Conservation (phyloP, 176 grass and related monocot species). For the Thinopyrum elongatum region DNA sequence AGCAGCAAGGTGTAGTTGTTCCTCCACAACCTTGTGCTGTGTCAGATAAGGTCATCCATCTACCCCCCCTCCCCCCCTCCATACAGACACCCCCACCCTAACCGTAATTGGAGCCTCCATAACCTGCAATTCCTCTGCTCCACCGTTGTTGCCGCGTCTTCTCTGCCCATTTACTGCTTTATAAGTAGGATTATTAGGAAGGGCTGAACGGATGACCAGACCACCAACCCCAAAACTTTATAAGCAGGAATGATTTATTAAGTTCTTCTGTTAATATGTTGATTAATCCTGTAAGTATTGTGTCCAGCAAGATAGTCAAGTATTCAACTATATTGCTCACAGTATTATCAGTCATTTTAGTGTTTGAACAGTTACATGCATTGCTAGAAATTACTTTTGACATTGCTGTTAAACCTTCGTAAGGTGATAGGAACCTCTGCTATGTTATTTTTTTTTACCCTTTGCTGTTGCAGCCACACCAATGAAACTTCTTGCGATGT, state of each 20-base stretch:
- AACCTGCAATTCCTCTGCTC: too few relatives aligned
- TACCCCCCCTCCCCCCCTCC: neutral
- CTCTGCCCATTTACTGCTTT: too few relatives aligned
- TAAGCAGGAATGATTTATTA: neutral
- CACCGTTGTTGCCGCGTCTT: too few relatives aligned
- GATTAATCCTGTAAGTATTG: conserved; percentile 1
- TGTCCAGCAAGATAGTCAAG: neutral
- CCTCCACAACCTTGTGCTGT: too few relatives aligned
- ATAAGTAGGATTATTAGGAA: too few relatives aligned
- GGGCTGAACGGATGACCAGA: too few relatives aligned
- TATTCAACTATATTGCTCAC: neutral
- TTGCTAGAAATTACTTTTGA: neutral
- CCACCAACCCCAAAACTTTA: neutral
- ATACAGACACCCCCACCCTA: too few relatives aligned
- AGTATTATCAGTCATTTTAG: neutral
- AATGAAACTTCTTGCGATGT: neutral
- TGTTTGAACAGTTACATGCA: neutral
- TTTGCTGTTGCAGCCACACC: neutral
- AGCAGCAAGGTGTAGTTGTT: too few relatives aligned
- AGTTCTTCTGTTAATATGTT: neutral
- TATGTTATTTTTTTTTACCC: neutral
- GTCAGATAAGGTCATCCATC: neutral
- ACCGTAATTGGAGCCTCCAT: too few relatives aligned
- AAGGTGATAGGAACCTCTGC: neutral
- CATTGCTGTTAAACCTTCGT: neutral